Evolutionary conservation across 768 basidiomycete species (phyloP), one percentile per base, ranked within the genome.

Genomic region (Auriscalpium vulgare): DNA sequence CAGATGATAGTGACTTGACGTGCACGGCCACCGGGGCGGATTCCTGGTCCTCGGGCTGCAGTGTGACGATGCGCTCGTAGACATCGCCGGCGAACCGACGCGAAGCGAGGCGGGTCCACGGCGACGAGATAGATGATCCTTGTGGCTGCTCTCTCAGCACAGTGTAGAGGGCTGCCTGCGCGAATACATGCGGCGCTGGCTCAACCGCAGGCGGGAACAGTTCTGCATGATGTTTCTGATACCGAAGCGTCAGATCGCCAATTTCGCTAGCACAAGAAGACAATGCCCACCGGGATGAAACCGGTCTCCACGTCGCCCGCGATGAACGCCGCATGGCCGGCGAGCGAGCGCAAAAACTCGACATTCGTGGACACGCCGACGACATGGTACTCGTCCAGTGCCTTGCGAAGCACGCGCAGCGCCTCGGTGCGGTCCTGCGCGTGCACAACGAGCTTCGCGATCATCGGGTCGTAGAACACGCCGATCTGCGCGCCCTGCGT

Each of bases 281-380:
- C 29, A 16, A 17, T 9, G 66, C 77, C 50, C 67, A 91, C 91
- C 34, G 81, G 78, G 63, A 97, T 95, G 67, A 97, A 97, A 3
- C 91, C 91, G 2, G 94, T 95, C 66, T 97, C 94, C 10, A 97
- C 81, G 56, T 94, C 84, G 21, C 77, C 89, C 35, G 78, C 71
- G 14, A 89, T 77, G 66, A 97, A 97, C 2, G 87, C 79, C 43
- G 77, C 62, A 65, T 95, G 87, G 1, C 83, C 85, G 0, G 92
- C 88, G 50, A 97, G 76, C 0, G 75, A 77, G 50, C 86, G 75
- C 58, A 97, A 72, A 68, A 97, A 97, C 65, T 94, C 90, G 34
- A 97, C 77, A 65, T 97, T 97, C 6, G 94, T 95, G 10, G 88
- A 82, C 11, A 95, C 86, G 16, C 94, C 94, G 0, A 93, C 91